A percentile compares a stretch with the other conserved stretches of the same genome.
phyloP scores from a whole-genome alignment of 1,139 yeast genomes.

The Yamadazyma diospyri region DNA sequence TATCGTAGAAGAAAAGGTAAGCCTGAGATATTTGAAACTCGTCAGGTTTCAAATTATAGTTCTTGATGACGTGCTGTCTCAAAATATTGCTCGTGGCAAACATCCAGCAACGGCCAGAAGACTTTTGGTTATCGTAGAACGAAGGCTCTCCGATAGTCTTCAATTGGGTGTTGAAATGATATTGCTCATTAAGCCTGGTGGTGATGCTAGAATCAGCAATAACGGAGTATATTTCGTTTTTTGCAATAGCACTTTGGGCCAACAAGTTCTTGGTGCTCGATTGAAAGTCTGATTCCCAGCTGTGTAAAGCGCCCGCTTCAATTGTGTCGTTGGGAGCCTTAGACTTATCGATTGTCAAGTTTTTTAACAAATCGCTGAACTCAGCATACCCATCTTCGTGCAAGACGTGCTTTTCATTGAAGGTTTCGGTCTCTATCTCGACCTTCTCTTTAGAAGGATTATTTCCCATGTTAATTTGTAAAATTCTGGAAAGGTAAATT shows the following conservation, averaged over 20 bases:
- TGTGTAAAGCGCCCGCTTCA: constrained; percentile 20
- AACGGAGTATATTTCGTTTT: constrained; percentile 44
- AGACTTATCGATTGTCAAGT: constrained; percentile 3
- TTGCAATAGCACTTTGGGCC: constrained; percentile 58
- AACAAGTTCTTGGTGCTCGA: constrained; percentile 54
- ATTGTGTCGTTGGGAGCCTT: background rate
- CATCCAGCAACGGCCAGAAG: constrained; percentile 84
- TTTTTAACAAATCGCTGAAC: constrained; percentile 5
- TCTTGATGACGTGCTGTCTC: constrained; percentile 58
- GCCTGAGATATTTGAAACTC: constrained; percentile 66
- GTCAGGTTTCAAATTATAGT: constrained; percentile 58
- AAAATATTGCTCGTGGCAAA: constrained; percentile 77
- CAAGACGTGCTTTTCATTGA: constrained; percentile 1
- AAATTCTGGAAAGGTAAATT: background rate
- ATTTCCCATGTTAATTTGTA: background rate
- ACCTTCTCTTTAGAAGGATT: background rate
- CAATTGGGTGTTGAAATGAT: constrained; percentile 57
- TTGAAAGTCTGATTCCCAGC: constrained; percentile 51
- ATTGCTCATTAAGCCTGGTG: constrained; percentile 33
- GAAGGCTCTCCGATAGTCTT: constrained; percentile 64
- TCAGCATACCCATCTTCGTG: constrained; percentile 2
- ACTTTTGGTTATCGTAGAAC: constrained; percentile 61
- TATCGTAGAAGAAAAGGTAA: constrained; percentile 32
- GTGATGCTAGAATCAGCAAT: constrained; percentile 27
- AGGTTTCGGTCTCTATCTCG: background rate